Base-by-base conservation (phyloP, 2,329 filamentous ascomycete species). In the Aureobasidium mangrovei region DNA sequence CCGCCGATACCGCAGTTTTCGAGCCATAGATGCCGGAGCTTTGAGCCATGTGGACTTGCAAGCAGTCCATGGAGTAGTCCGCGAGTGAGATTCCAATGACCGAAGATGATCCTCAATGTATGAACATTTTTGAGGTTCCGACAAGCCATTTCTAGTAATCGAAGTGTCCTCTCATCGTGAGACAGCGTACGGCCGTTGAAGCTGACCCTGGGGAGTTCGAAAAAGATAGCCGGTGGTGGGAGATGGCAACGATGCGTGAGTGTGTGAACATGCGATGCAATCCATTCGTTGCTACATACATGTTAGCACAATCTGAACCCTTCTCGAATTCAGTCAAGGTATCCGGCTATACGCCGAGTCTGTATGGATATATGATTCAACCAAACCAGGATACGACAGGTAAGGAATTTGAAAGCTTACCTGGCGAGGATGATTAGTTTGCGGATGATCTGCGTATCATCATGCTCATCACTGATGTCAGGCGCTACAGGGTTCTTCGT, bases 161-260 rank as follows among this genome's bases (percentile, higher is more conserved):
- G 54, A n/a, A 70, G 68, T 1, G 72, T 69, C 4, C 71, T 63
- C 2, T 58, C 56, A 56, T 75, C 72, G 26, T 62, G 61, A 4
- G 72, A 74, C 4, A 76, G 62, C 1, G 65, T 70, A 18, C 65
- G 64, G 26, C 63, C 62, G 27, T 69, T 61, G 60, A 75, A 75
- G 38, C 65, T 62, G 51, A 68, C 67, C 31, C 61, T 59, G 5
- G 71, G 72, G 2, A 76, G 63, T 52, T 74, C 72, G 27, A 62
- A 60, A 61, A 74, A 75, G 44, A 74, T 72, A 31, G 68, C 68
- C 0, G 74, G 74, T 2, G 69, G 66, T 1, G 72, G 71, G 0
- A 75, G 61, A 57, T 75, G 73, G 60, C 74, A 76, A 27, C 71
- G 70, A 60, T 76, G 72, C 8, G 68, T 73, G 5, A 76, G 58